Percentiles rank a stretch among this genome's conserved stretches.
Conservation (phyloP, 345 rosid genomes). For the Moricandia arvensis region DNA sequence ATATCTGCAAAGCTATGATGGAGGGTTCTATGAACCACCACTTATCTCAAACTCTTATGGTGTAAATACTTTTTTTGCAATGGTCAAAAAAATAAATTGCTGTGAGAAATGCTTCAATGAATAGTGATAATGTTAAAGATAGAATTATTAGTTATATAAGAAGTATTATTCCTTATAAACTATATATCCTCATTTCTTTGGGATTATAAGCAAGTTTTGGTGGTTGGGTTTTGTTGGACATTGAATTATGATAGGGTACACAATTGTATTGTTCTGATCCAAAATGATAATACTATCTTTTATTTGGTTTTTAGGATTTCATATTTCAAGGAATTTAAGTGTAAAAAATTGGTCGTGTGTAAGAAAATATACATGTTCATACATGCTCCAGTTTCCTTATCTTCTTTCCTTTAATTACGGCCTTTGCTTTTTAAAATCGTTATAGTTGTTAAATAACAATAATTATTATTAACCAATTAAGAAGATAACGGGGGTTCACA, state of each 20-base stretch:
- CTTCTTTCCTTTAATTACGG: conserved; percentile 22
- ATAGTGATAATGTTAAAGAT: not conserved
- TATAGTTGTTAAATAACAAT: not conserved
- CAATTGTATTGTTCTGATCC: not conserved
- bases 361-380: conserved; percentile 19
- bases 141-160: not conserved
- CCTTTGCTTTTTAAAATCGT: not conserved
- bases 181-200: not conserved
- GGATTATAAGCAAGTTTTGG: conserved; percentile 10
- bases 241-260: not conserved
- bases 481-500: conserved; percentile 37
- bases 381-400: conserved; percentile 14
- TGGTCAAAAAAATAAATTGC: not conserved
- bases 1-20: not conserved
- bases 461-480: conserved; percentile 9
- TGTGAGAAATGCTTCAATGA: not conserved
- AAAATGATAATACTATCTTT: not conserved
- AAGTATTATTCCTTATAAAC: not conserved
- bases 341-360: not conserved
- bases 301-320: not conserved
- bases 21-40: not conserved
- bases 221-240: conserved; percentile 22
- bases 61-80: not conserved
- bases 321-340: not conserved
- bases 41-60: not conserved